Conservation (phyloP, 192 early-diverging fungal species). For the Coemansia reversa region DNA sequence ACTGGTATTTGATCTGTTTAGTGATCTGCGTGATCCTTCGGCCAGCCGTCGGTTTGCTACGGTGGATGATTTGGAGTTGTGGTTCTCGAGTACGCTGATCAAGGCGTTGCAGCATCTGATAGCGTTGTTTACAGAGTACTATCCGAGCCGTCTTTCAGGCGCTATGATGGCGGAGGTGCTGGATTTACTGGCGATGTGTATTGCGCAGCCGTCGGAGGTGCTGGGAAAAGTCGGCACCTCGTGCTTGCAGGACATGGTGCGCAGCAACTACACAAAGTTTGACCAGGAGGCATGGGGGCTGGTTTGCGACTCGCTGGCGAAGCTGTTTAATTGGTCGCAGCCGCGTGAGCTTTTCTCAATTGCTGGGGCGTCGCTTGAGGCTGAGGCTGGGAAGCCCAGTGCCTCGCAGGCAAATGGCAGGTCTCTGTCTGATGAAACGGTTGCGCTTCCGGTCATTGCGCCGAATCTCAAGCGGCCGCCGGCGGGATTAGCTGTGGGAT, state of each 20-base stretch:
- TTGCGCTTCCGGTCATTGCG: conserved; percentile 18
- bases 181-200: conserved; percentile 78
- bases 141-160: conserved; percentile 59
- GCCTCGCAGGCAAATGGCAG: background rate
- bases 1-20: conserved; percentile 89
- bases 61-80: conserved; percentile 85
- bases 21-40: conserved; percentile 67
- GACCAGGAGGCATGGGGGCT: conserved; percentile 71
- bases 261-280: conserved; percentile 72
- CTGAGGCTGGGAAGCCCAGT: conserved; percentile 5
- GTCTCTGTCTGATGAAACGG: background rate
- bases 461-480: conserved; percentile 12
- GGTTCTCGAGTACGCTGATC: conserved; percentile 93
- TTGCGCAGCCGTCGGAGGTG: conserved; percentile 91
- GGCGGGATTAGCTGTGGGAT: background rate
- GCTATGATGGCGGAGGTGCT: conserved; percentile 78
- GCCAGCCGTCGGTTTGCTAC: conserved; percentile 63
- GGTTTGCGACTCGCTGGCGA: conserved; percentile 65
- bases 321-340: conserved; percentile 79
- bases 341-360: conserved; percentile 58
- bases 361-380: conserved; percentile 32
- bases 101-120: conserved; percentile 87
- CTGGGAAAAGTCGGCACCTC: conserved; percentile 85
- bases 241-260: conserved; percentile 87
- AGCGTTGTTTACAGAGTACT: conserved; percentile 80